These are phyloP conservation scores for Aureobasidium sp. DNA, from an alignment of 2,329 filamentous ascomycete genomes.

Conservation along the genomic window DNA sequence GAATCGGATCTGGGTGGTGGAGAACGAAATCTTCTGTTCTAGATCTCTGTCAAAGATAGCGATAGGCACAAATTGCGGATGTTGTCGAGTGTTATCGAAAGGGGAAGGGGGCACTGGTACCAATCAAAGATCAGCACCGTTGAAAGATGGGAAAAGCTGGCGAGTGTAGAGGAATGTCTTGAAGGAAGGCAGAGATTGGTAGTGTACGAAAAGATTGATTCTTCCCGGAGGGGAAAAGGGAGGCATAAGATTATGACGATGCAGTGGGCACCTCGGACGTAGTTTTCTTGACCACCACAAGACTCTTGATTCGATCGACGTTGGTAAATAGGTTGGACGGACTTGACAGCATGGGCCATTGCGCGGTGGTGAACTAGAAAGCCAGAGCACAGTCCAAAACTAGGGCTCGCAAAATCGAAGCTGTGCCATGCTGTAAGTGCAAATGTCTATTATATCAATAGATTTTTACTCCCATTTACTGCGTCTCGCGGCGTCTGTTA, in stretches of 20 bases:
- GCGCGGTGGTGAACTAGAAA: neutral
- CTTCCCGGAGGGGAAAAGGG: neutral
- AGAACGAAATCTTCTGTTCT: neutral
- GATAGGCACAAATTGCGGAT: neutral
- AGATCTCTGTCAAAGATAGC: neutral
- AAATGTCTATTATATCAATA: too few species aligned
- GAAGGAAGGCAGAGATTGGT: neutral
- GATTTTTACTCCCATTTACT: too few species aligned
- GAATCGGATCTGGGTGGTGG: neutral
- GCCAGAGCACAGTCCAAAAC: neutral
- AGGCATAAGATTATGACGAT: neutral
- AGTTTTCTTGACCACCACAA: neutral
- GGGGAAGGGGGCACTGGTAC: neutral
- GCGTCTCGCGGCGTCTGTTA: too few species aligned
- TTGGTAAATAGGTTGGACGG: neutral
- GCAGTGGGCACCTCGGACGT: neutral
- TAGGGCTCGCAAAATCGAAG: neutral
- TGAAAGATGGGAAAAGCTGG: neutral
- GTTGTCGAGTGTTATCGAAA: neutral
- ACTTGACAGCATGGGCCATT: neutral
- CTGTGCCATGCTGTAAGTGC: neutral
- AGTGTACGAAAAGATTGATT: neutral
- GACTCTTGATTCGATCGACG: neutral
- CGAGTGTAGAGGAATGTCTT: too few species aligned
- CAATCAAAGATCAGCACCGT: neutral